Conservation (phyloP, 2,329 filamentous ascomycete species). For the Scytalidium lignicola region DNA sequence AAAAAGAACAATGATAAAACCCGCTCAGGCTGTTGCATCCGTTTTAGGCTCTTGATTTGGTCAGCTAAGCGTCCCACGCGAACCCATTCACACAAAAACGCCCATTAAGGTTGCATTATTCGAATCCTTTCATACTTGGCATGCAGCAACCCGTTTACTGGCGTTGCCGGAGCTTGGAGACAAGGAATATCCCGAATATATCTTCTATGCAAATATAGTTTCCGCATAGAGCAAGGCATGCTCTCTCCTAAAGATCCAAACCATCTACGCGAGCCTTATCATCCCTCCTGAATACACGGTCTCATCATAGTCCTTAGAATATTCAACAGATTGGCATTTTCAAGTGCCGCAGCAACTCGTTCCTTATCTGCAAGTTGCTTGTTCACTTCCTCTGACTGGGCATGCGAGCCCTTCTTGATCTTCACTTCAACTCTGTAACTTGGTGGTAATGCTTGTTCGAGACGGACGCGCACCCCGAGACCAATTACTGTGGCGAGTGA, state of each 20-base stretch:
- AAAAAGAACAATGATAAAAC: too few species aligned
- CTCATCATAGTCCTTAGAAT: constrained; percentile 92
- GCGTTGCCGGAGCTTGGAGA: background rate
- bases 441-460: constrained; percentile 86
- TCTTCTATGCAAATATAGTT: background rate
- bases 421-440: constrained; percentile 88
- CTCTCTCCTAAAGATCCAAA: too few species aligned
- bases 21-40: too few species aligned
- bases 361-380: constrained; percentile 97
- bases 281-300: constrained; percentile 52
- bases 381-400: constrained; percentile 90
- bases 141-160: background rate
- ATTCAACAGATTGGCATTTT: constrained; percentile 85
- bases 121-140: background rate
- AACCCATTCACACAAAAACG: too few species aligned
- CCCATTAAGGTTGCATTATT: background rate
- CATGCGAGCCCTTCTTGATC: constrained; percentile 95
- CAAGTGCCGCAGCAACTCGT: constrained; percentile 86
- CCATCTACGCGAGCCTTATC: too few species aligned
- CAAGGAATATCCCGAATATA: background rate
- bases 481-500: constrained; percentile 95
- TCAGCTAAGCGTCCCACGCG: too few species aligned
- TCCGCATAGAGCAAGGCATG: too few species aligned
- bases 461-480: constrained; percentile 81
- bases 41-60: too few species aligned